Percentiles rank a stretch among this genome's conserved stretches.
Evolutionary conservation across 1,139 yeast genomes (phyloP).

Genomic region (Taphrina deformans): DNA sequence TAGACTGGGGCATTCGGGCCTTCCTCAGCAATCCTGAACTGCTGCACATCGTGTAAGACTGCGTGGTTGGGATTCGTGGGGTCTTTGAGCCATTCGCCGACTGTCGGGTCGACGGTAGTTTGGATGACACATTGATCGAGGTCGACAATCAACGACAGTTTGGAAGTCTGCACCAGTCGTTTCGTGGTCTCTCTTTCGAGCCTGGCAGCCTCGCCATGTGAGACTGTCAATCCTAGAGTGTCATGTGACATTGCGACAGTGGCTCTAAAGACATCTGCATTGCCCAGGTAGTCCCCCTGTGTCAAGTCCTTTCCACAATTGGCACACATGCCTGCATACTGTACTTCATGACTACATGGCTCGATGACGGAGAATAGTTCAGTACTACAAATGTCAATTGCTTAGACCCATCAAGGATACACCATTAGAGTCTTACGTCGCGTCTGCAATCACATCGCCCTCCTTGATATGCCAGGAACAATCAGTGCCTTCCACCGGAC

Average conservation of each 20-base stretch:
- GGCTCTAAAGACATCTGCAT: slow-evolving; percentile 70
- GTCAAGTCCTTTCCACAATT: slow-evolving; percentile 71
- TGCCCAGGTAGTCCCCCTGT: slow-evolving; percentile 65
- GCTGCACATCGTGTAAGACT: slow-evolving; percentile 75
- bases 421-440: slow-evolving; percentile 32
- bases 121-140: slow-evolving; percentile 96
- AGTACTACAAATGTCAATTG: slow-evolving; percentile 45
- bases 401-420: background rate
- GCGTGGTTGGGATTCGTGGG: slow-evolving; percentile 80
- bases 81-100: slow-evolving; percentile 93
- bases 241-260: slow-evolving; percentile 90
- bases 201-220: slow-evolving; percentile 80
- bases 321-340: slow-evolving; percentile 93
- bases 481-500: slow-evolving; percentile 76
- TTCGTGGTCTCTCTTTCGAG: slow-evolving; percentile 70
- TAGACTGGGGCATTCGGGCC: slow-evolving; percentile 63
- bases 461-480: slow-evolving; percentile 53
- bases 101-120: slow-evolving; percentile 96
- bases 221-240: slow-evolving; percentile 75
- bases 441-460: slow-evolving; percentile 57
- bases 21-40: slow-evolving; percentile 73
- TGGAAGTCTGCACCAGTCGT: slow-evolving; percentile 61
- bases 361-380: slow-evolving; percentile 54
- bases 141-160: slow-evolving; percentile 88
- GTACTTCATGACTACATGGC: slow-evolving; percentile 92